Base-by-base conservation (phyloP, 768 basidiomycete genomes). In the Chalciporus pseudorubinellus region DNA sequence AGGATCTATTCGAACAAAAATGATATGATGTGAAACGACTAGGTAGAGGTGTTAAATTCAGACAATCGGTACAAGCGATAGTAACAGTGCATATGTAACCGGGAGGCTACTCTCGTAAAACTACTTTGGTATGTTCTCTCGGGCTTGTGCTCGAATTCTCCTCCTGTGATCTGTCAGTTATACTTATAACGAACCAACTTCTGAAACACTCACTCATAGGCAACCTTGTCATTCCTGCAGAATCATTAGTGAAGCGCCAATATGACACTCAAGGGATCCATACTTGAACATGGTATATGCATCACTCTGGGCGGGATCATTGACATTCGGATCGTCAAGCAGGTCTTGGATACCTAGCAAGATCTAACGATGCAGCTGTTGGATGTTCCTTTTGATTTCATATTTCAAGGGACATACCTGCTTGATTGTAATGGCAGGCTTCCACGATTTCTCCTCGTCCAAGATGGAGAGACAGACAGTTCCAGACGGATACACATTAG, bases 221-320 rank as follows among this genome's bases (percentile, higher is more conserved):
- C 93, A 18, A 77, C 73, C 62, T 90, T 91, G 74, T 98, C 95
- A 65, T 95, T 98, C 77, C 95, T 97, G 44, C 6, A 26, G 12
- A 36, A 14, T 19, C 9, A 53, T 64, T 28, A 65, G 48, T 36
- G 39, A 50, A 39, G 33, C 44, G 19, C 31, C 33, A 26, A 48
- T 38, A 6, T 49, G 31, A 13, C 29, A 22, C 12, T 39, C 24
- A 26, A n/a, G 20, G 39, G 36, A 40, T 16, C 75, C 92, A 62
- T 60, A 95, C 95, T 95, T 97, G 80, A 94, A 98, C 86, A 97
- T 90, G 28, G 92, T 95, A 71, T 98, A 98, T 11, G 97, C 97
- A 60, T 98, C 95, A 49, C 94, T 93, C 67, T 99, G 97, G 1
- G 97, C 97, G 7, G 97, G 97, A 72, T 99, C 97, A 52, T 88